Percentiles rank a stretch among this genome's conserved stretches.
phyloP scores from a whole-genome alignment of 2,329 filamentous ascomycete species.

The Immersiporthe knoxdaviesiana region DNA sequence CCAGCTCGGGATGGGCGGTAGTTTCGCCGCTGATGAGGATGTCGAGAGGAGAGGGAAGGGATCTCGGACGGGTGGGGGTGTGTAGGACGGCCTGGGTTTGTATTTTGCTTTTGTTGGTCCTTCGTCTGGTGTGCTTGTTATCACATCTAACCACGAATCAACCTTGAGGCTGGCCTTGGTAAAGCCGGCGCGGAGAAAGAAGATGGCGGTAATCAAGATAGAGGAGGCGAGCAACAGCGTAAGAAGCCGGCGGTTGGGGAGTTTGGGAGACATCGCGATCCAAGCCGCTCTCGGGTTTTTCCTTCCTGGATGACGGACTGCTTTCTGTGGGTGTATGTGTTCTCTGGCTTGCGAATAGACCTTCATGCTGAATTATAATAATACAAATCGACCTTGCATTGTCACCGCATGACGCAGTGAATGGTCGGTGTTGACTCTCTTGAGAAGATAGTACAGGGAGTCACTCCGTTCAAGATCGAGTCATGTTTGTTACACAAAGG shows the following conservation, averaged over 20 bases:
- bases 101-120: conserved; percentile 28
- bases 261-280: conserved; percentile 13
- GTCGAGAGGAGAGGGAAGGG: conserved; percentile 47
- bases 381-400: neutral
- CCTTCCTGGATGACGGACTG: neutral
- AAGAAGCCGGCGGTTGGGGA: conserved; percentile 14
- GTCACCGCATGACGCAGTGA: neutral
- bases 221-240: conserved; percentile 14
- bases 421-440: neutral
- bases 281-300: neutral
- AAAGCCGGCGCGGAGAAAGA: conserved; percentile 22
- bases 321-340: neutral
- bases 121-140: neutral
- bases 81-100: conserved; percentile 34
- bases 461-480: neutral
- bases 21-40: conserved; percentile 30
- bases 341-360: neutral
- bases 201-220: conserved; percentile 11
- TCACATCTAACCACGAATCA: conserved; percentile 2
- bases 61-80: conserved; percentile 42
- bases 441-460: neutral
- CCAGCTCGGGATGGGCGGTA: conserved; percentile 49
- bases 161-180: conserved; percentile 1
- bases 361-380: neutral
- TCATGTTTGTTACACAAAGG: no score